Percentiles rank a stretch among this genome's conserved stretches.
phyloP scores from a whole-genome alignment of 805 yeast species.

The Cyberlindnera japonica region DNA sequence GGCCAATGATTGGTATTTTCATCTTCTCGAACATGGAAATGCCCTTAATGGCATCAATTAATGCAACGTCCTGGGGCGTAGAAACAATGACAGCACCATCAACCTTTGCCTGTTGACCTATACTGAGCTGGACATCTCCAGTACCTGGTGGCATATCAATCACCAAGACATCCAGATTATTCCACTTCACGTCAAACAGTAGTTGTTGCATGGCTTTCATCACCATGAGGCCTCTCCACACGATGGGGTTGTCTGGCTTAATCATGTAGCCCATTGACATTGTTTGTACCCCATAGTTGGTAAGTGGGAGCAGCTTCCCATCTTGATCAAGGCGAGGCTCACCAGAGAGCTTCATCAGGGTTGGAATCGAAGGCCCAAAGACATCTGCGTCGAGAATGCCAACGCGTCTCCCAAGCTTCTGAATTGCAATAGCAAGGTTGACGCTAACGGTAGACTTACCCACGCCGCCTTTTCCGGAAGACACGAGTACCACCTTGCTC shows the following conservation, averaged over 20 bases:
- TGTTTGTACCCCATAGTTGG: conserved; percentile 71
- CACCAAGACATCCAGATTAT: conserved; percentile 59
- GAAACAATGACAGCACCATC: conserved; percentile 82
- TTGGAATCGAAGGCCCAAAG: conserved; percentile 83
- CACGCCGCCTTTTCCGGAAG: conserved; percentile 79
- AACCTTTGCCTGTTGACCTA: conserved; percentile 72
- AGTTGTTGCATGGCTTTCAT: conserved; percentile 84
- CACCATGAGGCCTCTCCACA: conserved; percentile 85
- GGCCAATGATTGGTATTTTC: conserved; percentile 65
- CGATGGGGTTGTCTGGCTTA: conserved; percentile 62
- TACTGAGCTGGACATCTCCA: conserved; percentile 79
- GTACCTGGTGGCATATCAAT: conserved; percentile 92
- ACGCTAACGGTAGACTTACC: conserved; percentile 76
- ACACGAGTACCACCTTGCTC: conserved; percentile 60
- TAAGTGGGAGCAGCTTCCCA: conserved; percentile 62
- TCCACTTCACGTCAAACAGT: conserved; percentile 81
- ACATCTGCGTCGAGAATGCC: conserved; percentile 80
- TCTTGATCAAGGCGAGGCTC: conserved; percentile 55
- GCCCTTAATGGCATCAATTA: conserved; percentile 77
- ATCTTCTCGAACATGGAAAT: conserved; percentile 74
- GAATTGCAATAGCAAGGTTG: conserved; percentile 63
- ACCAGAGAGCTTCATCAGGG: conserved; percentile 60
- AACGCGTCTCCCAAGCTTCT: conserved; percentile 47
- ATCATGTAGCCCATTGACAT: conserved; percentile 90
- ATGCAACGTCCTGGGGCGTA: conserved; percentile 83